Conservation (phyloP, 2,329 filamentous ascomycete species). For the Colletotrichum orchidophilum region DNA sequence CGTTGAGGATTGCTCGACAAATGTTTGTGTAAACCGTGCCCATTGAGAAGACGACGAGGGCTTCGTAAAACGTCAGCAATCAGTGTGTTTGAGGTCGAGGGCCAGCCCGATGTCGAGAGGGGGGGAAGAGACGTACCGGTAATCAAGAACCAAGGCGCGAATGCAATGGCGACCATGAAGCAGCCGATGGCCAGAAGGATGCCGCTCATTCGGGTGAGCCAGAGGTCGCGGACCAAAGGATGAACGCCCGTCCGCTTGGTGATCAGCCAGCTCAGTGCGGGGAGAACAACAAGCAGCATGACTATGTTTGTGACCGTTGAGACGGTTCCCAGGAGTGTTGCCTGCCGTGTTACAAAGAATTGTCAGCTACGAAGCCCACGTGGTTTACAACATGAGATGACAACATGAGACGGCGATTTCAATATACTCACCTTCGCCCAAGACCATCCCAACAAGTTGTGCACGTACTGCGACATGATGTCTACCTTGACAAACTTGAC, state of each 20-base stretch:
- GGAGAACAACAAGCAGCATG: conserved; percentile 50
- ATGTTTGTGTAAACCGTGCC: conserved; percentile 55
- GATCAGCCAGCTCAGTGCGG: conserved; percentile 44
- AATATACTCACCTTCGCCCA: conserved; percentile 50
- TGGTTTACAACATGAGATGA: not conserved
- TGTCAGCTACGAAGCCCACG: not conserved
- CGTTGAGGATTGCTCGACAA: conserved; percentile 60
- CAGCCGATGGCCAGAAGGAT: conserved; percentile 44
- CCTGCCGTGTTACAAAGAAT: conserved; percentile 38
- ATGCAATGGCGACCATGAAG: conserved; percentile 49
- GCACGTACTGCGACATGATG: conserved; percentile 60
- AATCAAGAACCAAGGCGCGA: conserved; percentile 46
- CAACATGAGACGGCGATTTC: not conserved
- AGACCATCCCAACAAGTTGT: conserved; percentile 59
- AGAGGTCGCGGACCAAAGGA: conserved; percentile 50
- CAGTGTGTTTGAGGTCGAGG: not conserved
- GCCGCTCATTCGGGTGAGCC: conserved; percentile 48
- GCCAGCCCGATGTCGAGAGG: not conserved
- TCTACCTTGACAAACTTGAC: conserved; percentile 45
- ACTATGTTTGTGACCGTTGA: conserved; percentile 48
- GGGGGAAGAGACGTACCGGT: not conserved
- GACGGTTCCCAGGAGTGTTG: conserved; percentile 52
- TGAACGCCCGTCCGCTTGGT: conserved; percentile 42
- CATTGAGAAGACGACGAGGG: conserved; percentile 55
- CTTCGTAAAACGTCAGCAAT: conserved; percentile 28